Evolutionary conservation across 2,329 filamentous ascomycete genomes (phyloP).

Genomic region (Clonostachys solani): DNA sequence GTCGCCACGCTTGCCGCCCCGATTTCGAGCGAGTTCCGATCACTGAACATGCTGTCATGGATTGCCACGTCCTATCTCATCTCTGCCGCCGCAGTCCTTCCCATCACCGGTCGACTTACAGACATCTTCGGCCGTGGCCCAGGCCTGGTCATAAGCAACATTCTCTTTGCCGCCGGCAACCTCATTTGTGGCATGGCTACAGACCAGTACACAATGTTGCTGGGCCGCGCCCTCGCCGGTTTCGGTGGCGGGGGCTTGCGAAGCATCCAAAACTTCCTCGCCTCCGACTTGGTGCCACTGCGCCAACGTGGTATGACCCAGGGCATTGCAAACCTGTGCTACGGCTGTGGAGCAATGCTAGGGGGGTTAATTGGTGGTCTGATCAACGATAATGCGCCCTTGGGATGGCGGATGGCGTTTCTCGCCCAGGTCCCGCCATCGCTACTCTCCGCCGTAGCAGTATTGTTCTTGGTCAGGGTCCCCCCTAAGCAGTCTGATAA

Average conservation of each 20-base stretch:
- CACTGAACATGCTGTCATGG: constrained; percentile 80
- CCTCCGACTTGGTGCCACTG: constrained; percentile 67
- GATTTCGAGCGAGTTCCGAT: constrained; percentile 79
- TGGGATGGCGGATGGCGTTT: constrained; percentile 37
- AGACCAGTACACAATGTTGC: constrained; percentile 64
- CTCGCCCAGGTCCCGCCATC: constrained; percentile 61
- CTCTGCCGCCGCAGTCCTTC: constrained; percentile 82
- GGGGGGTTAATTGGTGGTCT: constrained; percentile 81
- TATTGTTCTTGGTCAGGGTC: constrained; percentile 64
- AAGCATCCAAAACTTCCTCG: constrained; percentile 67
- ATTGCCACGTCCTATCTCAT: constrained; percentile 85
- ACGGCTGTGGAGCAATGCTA: constrained; percentile 72
- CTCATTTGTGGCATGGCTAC: constrained; percentile 75
- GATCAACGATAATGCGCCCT: constrained; percentile 59
- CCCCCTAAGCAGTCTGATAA: constrained; percentile 70
- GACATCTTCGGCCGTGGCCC: constrained; percentile 82
- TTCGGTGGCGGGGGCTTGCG: constrained; percentile 78
- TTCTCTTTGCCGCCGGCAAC: constrained; percentile 77
- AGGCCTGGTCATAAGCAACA: constrained; percentile 74
- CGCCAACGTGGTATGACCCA: constrained; percentile 76
- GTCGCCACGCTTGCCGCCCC: constrained; percentile 82
- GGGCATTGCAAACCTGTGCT: constrained; percentile 80
- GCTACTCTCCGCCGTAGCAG: constrained; percentile 63
- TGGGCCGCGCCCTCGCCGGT: constrained; percentile 75
- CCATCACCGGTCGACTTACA: constrained; percentile 78